A percentile compares a stretch with the other conserved stretches of the same genome.
Evolutionary conservation across 2,329 filamentous ascomycete species (phyloP).

Genomic region (Aureobasidium zeae): DNA sequence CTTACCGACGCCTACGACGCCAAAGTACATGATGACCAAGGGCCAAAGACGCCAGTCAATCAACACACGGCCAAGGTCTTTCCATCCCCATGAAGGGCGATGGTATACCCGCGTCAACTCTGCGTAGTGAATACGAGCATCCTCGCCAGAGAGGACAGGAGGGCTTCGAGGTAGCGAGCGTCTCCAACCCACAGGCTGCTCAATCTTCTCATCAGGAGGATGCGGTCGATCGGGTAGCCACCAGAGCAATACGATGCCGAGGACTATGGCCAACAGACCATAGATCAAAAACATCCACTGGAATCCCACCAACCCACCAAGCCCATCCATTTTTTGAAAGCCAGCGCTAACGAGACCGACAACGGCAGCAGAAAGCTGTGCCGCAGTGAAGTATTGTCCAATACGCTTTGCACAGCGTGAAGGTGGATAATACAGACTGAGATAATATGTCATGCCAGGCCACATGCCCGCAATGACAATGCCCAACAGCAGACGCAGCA

Average conservation of each 20-base stretch:
- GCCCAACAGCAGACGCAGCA: conserved; percentile 77
- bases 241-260: conserved; percentile 70
- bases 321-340: conserved; percentile 83
- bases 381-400: conserved; percentile 79
- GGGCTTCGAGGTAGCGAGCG: conserved; percentile 59
- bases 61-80: conserved; percentile 60
- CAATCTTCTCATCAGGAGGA: conserved; percentile 53
- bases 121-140: conserved; percentile 72
- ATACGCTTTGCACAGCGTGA: conserved; percentile 80
- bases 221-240: conserved; percentile 82
- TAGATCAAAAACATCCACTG: conserved; percentile 92
- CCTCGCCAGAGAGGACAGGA: conserved; percentile 65
- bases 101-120: conserved; percentile 77
- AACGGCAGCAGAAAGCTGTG: conserved; percentile 80
- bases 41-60: conserved; percentile 87
- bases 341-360: conserved; percentile 84
- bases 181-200: conserved; percentile 36
- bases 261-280: conserved; percentile 61
- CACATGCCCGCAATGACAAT: conserved; percentile 89
- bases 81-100: conserved; percentile 59
- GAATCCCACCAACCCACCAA: conserved; percentile 66
- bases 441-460: conserved; percentile 89
- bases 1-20: conserved; percentile 73
- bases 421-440: conserved; percentile 85
- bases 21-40: conserved; percentile 83